Evolutionary conservation across 2,329 filamentous ascomycete genomes (phyloP).

Genomic region (Ceratocystis albifundus): DNA sequence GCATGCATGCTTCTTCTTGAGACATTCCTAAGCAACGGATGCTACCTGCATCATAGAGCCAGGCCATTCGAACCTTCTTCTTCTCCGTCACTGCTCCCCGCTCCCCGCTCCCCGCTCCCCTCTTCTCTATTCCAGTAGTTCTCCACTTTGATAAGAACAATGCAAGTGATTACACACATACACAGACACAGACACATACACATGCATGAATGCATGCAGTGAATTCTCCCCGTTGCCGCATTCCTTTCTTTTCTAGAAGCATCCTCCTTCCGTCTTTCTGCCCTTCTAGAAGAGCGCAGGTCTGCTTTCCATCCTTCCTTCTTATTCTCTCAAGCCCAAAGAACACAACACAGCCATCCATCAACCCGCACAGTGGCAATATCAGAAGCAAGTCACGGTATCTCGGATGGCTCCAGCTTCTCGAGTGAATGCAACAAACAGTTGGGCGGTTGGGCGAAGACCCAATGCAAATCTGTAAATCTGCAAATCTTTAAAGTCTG

Average conservation of each 20-base stretch:
- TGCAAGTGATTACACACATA: no score
- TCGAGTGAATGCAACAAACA: not conserved
- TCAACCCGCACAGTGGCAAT: not conserved
- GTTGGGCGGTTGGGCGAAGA: not conserved
- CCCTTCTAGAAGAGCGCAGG: not conserved
- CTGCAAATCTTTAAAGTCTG: not conserved
- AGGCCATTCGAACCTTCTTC: not conserved
- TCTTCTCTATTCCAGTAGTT: not conserved
- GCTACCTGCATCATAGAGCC: not conserved
- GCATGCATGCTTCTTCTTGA: not conserved
- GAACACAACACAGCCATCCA: not conserved
- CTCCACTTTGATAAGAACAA: not conserved
- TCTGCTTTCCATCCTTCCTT: not conserved
- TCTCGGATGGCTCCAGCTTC: not conserved
- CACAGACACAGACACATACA: not conserved
- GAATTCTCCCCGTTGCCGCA: not conserved
- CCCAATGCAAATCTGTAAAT: not conserved
- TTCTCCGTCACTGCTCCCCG: not conserved
- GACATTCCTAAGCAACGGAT: not conserved
- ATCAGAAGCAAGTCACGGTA: not conserved
- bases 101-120: not conserved
- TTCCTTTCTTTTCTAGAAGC: constrained; percentile 1
- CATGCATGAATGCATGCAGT: not conserved
- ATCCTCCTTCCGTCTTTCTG: not conserved
- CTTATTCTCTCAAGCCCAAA: not conserved